Base-by-base conservation (phyloP, 1,284 basidiomycete genomes). In the Sporisorium iseilematis-ciliati region DNA sequence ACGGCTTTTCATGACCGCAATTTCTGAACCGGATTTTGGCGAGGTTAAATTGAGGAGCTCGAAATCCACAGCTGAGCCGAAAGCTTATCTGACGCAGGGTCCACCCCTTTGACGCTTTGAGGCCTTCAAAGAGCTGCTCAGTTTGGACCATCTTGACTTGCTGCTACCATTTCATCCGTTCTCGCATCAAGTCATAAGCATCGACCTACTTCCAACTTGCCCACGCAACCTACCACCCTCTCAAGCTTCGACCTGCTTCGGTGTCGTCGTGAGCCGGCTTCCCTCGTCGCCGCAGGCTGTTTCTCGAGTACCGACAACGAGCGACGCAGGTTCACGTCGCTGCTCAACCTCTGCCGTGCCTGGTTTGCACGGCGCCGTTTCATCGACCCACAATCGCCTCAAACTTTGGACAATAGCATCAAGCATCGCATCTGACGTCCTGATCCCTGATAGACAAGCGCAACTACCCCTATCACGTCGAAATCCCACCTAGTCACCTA, bases 231-330 rank as follows among this genome's bases (percentile, higher is more conserved):
- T 1, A 38, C 26, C 38, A 25, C n/a, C 45, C 29, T 29, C 29
- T 25, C 18, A n/a, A 11, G 29, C 31, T 20, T 21, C 31, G 18
- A 42, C 26, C 40, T 38, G 23, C 54, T 40, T 45, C 26, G 51
- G 65, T 59, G 65, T 62, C 65, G 59, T 63, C 40, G 59, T 51
- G 59, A 68, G 58, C 65, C 51, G 65, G 55, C 41, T 50, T 58
- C 59, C 51, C 43, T 38, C 55, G 46, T 61, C 65, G 54, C 54
- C 59, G 35, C 18, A 29, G 33, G 23, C 18, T 21, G 42, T 38
- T 16, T 14, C 12, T 20, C 8, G 14, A 8, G 43, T 4, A 6
- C 14, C 23, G 4, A n/a, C 2, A 41, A 12, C 40, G 25, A 56
- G 35, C 57, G 51, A 40, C 59, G 41, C 59, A 40, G 57, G 50